Evolutionary conservation across 2,329 filamentous ascomycete genomes (phyloP).

Genomic region (Sphaerulina vaccinii): DNA sequence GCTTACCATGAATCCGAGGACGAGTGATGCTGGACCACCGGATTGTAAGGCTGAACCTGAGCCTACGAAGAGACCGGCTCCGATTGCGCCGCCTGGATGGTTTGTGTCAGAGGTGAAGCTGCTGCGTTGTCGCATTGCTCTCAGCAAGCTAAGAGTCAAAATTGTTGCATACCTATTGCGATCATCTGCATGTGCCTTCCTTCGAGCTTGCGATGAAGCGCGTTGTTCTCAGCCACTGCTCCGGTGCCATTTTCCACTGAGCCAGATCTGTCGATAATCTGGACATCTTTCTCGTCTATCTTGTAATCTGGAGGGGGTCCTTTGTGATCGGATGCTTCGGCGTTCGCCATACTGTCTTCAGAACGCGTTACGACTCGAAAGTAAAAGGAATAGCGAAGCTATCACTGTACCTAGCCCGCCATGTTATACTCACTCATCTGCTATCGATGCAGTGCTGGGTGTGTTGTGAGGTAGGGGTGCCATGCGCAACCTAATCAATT

Average conservation of each 20-base stretch:
- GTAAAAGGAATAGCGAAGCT: too few species aligned
- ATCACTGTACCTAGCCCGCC: too few species aligned
- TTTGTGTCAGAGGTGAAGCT: background rate
- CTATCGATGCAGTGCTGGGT: too few species aligned
- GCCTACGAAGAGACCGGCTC: constrained; percentile 55
- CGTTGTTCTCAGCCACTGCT: constrained; percentile 3
- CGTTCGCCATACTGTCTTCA: too few species aligned
- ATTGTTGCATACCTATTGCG: constrained; percentile 31
- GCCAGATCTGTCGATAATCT: background rate
- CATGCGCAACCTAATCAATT: too few species aligned
- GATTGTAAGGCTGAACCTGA: constrained; percentile 46
- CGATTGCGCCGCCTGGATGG: constrained; percentile 38
- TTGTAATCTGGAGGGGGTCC: too few species aligned
- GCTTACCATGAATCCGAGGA: constrained; percentile 61
- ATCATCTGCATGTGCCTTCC: constrained; percentile 40
- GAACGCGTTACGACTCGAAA: too few species aligned
- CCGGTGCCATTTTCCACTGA: background rate
- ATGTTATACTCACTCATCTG: too few species aligned
- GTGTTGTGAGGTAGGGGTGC: too few species aligned
- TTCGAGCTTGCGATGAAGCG: constrained; percentile 33
- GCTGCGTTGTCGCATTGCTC: too few species aligned
- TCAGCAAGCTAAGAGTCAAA: too few species aligned
- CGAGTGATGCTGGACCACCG: constrained; percentile 74
- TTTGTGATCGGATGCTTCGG: too few species aligned
- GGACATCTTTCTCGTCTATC: background rate